Percentiles rank a stretch among this genome's conserved stretches.
phyloP scores from a whole-genome alignment of 495 filamentous ascomycete genomes.

The Penicillium antarcticum region DNA sequence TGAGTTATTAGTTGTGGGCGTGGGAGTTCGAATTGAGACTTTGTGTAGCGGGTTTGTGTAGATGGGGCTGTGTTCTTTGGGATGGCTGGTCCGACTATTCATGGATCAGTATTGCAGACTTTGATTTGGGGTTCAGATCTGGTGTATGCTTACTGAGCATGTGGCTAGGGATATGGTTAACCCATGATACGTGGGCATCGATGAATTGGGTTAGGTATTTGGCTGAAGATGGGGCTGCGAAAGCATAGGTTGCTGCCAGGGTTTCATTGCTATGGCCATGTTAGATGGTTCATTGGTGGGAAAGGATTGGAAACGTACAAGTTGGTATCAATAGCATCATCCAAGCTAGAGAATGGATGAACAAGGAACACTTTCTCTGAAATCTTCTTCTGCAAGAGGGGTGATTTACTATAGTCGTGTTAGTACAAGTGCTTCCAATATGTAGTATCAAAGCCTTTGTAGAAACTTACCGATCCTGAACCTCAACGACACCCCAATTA shows the following conservation, averaged over 20 bases:
- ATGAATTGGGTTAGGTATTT: constrained; percentile 55
- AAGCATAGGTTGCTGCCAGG: constrained; percentile 48
- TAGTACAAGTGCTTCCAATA: not conserved
- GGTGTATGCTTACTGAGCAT: constrained; percentile 30
- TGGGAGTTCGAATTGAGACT: constrained; percentile 34
- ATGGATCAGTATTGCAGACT: not conserved
- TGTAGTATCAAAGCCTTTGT: too few relatives aligned
- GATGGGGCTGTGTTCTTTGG: constrained; percentile 23
- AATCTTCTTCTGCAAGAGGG: constrained; percentile 27
- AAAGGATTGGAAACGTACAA: too few relatives aligned
- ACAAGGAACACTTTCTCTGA: constrained; percentile 32
- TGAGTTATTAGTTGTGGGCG: constrained; percentile 36
- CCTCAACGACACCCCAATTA: constrained; percentile 30
- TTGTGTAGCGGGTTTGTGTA: constrained; percentile 33
- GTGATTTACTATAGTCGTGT: constrained; percentile 17
- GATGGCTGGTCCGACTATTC: constrained; percentile 37
- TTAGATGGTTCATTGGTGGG: too few relatives aligned
- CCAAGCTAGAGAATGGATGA: constrained; percentile 36
- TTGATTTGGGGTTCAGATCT: not conserved
- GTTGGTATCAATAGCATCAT: constrained; percentile 44
- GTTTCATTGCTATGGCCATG: constrained; percentile 15
- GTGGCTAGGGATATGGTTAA: constrained; percentile 49
- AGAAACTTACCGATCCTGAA: constrained; percentile 22
- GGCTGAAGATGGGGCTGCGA: constrained; percentile 40
- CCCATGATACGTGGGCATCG: constrained; percentile 39